Evolutionary conservation across 805 yeast species (phyloP).

Genomic region (Scheffersomyces lignosus): DNA sequence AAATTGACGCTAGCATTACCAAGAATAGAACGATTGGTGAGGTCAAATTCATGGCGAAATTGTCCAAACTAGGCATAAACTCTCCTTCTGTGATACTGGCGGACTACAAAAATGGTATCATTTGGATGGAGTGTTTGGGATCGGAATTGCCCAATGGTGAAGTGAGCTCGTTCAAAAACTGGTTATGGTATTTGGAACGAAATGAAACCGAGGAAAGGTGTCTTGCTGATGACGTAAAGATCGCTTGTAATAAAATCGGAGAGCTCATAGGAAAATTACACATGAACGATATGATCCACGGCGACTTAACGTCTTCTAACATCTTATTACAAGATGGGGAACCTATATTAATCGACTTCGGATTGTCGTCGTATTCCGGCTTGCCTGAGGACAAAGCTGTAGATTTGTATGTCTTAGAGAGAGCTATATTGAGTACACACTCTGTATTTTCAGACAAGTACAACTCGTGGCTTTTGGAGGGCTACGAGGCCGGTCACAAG

Average conservation of each 20-base stretch:
- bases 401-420: conserved; percentile 90
- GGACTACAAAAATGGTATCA: conserved; percentile 76
- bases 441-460: conserved; percentile 67
- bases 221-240: conserved; percentile 36
- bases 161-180: conserved; percentile 68
- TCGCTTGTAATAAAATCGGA: conserved; percentile 59
- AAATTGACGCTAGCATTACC: conserved; percentile 72
- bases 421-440: conserved; percentile 91
- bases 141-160: conserved; percentile 50
- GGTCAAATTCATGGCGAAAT: conserved; percentile 68
- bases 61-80: conserved; percentile 53
- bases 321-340: conserved; percentile 49
- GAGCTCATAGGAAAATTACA: conserved; percentile 69
- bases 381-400: conserved; percentile 93
- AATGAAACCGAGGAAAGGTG: conserved; percentile 18
- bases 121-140: conserved; percentile 87
- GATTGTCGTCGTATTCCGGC: conserved; percentile 74
- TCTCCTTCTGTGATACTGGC: conserved; percentile 75
- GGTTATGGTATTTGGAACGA: conserved; percentile 62
- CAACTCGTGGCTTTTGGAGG: conserved; percentile 69
- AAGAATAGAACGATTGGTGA: conserved; percentile 83
- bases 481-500: conserved; percentile 50
- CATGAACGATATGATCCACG: conserved; percentile 78
- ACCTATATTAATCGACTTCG: conserved; percentile 86
- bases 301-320: conserved; percentile 92